Evolutionary conservation across 306 rosid species (phyloP), one percentile per base, ranked within the genome.

Genomic region (Albizia julibrissin): DNA sequence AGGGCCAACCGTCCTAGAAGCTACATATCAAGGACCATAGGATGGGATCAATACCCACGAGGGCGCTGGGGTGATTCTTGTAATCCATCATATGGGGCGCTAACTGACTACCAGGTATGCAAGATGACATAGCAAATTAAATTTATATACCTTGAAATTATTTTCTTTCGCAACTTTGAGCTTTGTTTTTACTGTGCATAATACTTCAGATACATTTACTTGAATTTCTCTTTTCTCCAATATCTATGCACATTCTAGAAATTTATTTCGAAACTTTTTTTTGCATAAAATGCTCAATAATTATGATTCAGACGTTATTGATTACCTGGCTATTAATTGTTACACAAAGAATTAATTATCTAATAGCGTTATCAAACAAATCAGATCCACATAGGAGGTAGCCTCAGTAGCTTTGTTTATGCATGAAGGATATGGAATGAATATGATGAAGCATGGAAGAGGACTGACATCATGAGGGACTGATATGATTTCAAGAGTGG

Each of bases 1-100:
- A 95, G 99, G 99, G 99, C 99, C 62, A 95, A 93, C 85, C 99
- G 98, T 82, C 99, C 98, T 50, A 93, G 86, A 84, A 95, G 99
- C 90, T 95, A 95, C 89, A 89, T 93, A 86, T 88, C 99, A 78
- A 91, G 99, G 86, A 95, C 99, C 77, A 72, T 86, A 54, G 97
- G 99, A 83, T 95, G 99, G 99, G 99, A 95, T 43, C 96, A 91
- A 72, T 95, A 93, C 75, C 99, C 99, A 80, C 98, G 79, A 77
- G 99, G 99, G 72, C 91, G 99, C 19, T 95, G 99, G 99, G 83
- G 89, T 84, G 97, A 95, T 90, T 91, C 97, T 81, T 58, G 90
- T 61, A 95, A 91, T 87, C 97, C 98, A 80, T 90, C 99, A 59
- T 95, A 91, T 88, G 97, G 98, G 5, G 98, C 93, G 84, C 79